A percentile compares a stretch with the other conserved stretches of the same genome.
These are phyloP conservation scores for Aphanomyces invadans DNA, from an alignment of 352 stramenopile species.

Conservation along the genomic window DNA sequence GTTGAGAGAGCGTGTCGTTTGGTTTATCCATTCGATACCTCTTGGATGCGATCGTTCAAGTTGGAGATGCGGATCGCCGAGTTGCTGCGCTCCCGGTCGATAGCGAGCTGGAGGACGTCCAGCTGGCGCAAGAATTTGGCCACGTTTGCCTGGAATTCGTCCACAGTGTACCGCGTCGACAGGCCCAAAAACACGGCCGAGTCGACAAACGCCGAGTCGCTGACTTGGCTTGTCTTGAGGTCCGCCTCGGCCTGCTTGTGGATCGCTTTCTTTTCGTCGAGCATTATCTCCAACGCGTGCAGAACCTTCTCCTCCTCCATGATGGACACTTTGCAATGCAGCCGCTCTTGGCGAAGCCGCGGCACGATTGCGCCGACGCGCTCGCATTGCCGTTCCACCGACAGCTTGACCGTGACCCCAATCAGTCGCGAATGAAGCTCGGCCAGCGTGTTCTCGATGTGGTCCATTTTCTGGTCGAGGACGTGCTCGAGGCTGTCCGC, in stretches of 20 bases:
- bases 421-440: constrained; percentile 50
- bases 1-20: too few species aligned
- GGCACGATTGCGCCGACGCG: constrained; percentile 59
- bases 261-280: constrained; percentile 48
- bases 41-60: constrained; percentile 53
- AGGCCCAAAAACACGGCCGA: constrained; percentile 52
- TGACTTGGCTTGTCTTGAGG: constrained; percentile 54
- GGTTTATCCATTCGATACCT: too few species aligned
- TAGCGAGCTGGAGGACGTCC: constrained; percentile 45
- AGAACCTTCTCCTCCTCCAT: constrained; percentile 50
- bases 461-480: constrained; percentile 41
- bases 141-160: constrained; percentile 72
- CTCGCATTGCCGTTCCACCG: constrained; percentile 51
- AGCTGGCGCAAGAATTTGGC: constrained; percentile 57
- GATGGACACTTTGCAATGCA: constrained; percentile 47
- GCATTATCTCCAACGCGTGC: constrained; percentile 42
- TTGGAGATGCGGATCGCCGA: constrained; percentile 59
- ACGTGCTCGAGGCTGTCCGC: constrained; percentile 65
- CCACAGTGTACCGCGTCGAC: constrained; percentile 54
- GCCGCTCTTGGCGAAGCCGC: constrained; percentile 44
- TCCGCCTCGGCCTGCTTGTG: constrained; percentile 52
- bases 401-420: constrained; percentile 49
- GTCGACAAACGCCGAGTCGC: constrained; percentile 57
- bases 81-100: constrained; percentile 54
- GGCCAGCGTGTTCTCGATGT: constrained; percentile 33